Evolutionary conservation across 2,329 filamentous ascomycete genomes (phyloP).

Genomic region (Fusarium sp.): DNA sequence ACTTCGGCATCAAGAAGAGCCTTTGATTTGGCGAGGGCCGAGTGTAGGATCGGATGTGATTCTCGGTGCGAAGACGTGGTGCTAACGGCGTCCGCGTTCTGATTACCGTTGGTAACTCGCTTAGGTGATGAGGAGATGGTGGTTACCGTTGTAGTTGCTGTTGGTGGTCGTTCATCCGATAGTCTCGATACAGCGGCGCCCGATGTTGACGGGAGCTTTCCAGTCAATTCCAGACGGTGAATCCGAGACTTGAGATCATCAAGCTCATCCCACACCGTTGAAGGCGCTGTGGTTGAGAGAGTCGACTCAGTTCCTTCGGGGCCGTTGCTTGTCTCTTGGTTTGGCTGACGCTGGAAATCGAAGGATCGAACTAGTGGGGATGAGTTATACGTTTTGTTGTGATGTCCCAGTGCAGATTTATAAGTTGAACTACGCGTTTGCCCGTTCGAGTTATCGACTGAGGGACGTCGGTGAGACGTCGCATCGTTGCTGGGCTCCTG

Average conservation of each 20-base stretch:
- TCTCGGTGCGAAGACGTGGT: slow-evolving; percentile 62
- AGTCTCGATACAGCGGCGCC: slow-evolving; percentile 80
- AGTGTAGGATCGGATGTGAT: slow-evolving; percentile 80
- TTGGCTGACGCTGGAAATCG: slow-evolving; percentile 46
- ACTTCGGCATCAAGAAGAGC: slow-evolving; percentile 75
- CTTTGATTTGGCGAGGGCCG: slow-evolving; percentile 84
- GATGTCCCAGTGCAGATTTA: slow-evolving; percentile 47
- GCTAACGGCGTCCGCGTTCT: slow-evolving; percentile 50
- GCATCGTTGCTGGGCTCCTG: slow-evolving; percentile 54
- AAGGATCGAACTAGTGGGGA: slow-evolving; percentile 65
- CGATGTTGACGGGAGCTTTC: slow-evolving; percentile 85
- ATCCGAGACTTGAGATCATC: slow-evolving; percentile 96
- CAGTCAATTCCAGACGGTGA: slow-evolving; percentile 87
- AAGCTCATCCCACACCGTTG: slow-evolving; percentile 96
- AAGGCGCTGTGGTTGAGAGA: slow-evolving; percentile 86
- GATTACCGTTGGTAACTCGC: slow-evolving; percentile 53
- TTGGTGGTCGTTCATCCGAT: slow-evolving; percentile 84
- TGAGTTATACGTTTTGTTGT: slow-evolving; percentile 61
- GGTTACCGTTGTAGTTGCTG: slow-evolving; percentile 90
- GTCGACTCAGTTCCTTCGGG: slow-evolving; percentile 85
- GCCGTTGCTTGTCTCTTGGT: slow-evolving; percentile 50
- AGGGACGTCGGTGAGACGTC: slow-evolving; percentile 52
- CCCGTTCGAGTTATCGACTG: slow-evolving; percentile 51
- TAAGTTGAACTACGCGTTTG: slow-evolving; percentile 57
- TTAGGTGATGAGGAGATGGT: slow-evolving; percentile 92